Conservation (phyloP, 2,329 filamentous ascomycete genomes). For the Aspergillus sclerotialis region DNA sequence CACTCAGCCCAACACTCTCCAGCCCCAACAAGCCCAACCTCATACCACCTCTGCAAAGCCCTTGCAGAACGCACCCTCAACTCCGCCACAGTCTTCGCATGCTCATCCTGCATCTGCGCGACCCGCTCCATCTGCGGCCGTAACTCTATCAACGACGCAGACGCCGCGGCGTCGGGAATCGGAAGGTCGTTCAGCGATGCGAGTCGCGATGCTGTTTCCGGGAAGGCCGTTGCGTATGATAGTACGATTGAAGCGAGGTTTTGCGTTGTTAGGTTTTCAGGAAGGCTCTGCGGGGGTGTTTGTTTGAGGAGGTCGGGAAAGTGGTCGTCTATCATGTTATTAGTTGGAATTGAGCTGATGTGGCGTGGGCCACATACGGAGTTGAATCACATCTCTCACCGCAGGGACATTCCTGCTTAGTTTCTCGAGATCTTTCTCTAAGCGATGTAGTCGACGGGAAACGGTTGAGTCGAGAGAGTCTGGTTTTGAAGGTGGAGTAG, state of each 20-base stretch:
- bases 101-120: slow-evolving; percentile 28
- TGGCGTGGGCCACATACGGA: slow-evolving; percentile 25
- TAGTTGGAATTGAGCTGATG: slow-evolving; percentile 2
- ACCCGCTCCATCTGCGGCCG: slow-evolving; percentile 35
- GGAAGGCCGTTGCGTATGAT: slow-evolving; percentile 39
- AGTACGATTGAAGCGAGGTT: slow-evolving; percentile 36
- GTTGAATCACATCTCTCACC: slow-evolving; percentile 35
- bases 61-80: slow-evolving; percentile 37
- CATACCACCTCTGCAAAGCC: slow-evolving; percentile 65
- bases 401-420: slow-evolving; percentile 31
- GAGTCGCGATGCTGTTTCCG: slow-evolving; percentile 41
- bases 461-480: slow-evolving; percentile 31
- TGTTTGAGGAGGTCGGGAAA: slow-evolving; percentile 37
- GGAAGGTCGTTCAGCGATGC: slow-evolving; percentile 43
- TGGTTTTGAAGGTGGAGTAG: slow-evolving; percentile 26
- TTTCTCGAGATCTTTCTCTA: slow-evolving; percentile 33
- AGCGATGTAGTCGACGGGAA: slow-evolving; percentile 28
- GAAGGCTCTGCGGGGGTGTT: slow-evolving; percentile 24
- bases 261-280: slow-evolving; percentile 28
- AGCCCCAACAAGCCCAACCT: slow-evolving; percentile 60
- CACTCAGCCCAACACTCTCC: slow-evolving; percentile 64
- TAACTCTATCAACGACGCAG: slow-evolving; percentile 35
- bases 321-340: slow-evolving; percentile 25
- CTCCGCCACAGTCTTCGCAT: slow-evolving; percentile 34
- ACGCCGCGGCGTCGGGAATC: slow-evolving; percentile 36